Conservation (phyloP, 257 asterid species). For the Craterostigma plantagineum region DNA sequence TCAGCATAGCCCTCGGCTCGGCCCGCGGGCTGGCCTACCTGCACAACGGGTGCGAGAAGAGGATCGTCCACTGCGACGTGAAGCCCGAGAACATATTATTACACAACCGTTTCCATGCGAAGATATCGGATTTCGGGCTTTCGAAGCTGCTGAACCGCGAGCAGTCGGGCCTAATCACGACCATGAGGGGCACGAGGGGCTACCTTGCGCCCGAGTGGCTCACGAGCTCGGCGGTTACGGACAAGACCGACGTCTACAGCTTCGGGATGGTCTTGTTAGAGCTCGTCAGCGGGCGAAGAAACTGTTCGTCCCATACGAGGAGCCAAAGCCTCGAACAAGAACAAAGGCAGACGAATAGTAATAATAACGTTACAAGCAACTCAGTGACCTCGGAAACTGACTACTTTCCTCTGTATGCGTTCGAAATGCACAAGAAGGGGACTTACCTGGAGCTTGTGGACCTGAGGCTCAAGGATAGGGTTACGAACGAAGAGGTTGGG, state of each 20-base stretch:
- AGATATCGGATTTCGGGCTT: conserved; percentile 80
- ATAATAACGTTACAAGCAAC: too few species aligned
- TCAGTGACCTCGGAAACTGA: conserved; percentile 10
- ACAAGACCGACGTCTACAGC: conserved; percentile 68
- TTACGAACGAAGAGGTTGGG: conserved; percentile 39
- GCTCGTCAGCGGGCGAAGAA: conserved; percentile 56
- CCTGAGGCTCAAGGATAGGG: conserved; percentile 33
- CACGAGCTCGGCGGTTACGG: conserved; percentile 59
- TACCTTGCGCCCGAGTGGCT: conserved; percentile 84
- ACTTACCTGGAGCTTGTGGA: conserved; percentile 57
- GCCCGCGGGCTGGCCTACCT: conserved; percentile 71
- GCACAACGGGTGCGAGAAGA: conserved; percentile 61
- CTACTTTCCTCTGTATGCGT: conserved; percentile 54
- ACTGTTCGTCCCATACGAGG: conserved; percentile 29
- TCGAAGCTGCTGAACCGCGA: conserved; percentile 61
- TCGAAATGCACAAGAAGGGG: conserved; percentile 65
- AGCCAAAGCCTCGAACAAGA: conserved; percentile 15
- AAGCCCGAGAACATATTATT: conserved; percentile 81
- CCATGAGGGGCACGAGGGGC: conserved; percentile 74
- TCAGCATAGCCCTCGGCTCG: conserved; percentile 58
- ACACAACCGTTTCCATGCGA: conserved; percentile 42
- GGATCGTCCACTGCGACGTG: conserved; percentile 76
- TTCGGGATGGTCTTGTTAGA: conserved; percentile 72
- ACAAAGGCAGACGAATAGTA: conserved; percentile 5
- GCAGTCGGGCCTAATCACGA: conserved; percentile 49